These are phyloP conservation scores for Cyclocybe cylindracea DNA, from an alignment of 768 basidiomycete genomes.

Conservation along the genomic window DNA sequence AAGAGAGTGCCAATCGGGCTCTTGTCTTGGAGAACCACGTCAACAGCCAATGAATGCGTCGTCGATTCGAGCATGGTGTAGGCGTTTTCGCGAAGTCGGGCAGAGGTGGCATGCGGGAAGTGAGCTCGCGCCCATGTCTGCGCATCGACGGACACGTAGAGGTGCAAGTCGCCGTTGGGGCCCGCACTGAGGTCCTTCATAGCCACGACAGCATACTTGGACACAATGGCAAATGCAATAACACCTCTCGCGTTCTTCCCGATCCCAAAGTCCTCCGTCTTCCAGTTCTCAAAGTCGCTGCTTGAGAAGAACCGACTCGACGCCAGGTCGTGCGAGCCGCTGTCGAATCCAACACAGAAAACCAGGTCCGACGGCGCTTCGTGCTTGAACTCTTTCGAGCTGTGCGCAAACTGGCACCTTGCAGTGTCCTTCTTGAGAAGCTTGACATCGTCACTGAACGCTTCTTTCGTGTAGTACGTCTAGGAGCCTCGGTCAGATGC, in stretches of 20 bases:
- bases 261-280: slow-evolving; percentile 85
- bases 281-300: slow-evolving; percentile 67
- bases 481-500: slow-evolving; percentile 29
- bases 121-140: slow-evolving; percentile 84
- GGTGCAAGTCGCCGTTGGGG: slow-evolving; percentile 69
- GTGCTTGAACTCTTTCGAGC: slow-evolving; percentile 80
- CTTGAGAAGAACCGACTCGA: slow-evolving; percentile 80
- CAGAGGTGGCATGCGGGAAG: slow-evolving; percentile 88
- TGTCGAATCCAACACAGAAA: slow-evolving; percentile 89
- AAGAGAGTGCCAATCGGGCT: slow-evolving; percentile 85
- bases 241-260: slow-evolving; percentile 86
- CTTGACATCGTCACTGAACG: slow-evolving; percentile 63
- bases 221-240: slow-evolving; percentile 90
- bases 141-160: slow-evolving; percentile 87
- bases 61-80: slow-evolving; percentile 97
- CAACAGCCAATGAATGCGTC: slow-evolving; percentile 90
- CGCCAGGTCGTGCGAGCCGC: slow-evolving; percentile 50
- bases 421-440: slow-evolving; percentile 70
- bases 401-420: slow-evolving; percentile 88
- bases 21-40: slow-evolving; percentile 77
- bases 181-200: slow-evolving; percentile 65
- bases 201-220: slow-evolving; percentile 91
- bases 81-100: slow-evolving; percentile 82
- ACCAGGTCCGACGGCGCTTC: slow-evolving; percentile 74
- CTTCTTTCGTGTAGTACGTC: slow-evolving; percentile 89